Base-by-base conservation (phyloP, 2,329 filamentous ascomycete species). In the Nemania sp. region DNA sequence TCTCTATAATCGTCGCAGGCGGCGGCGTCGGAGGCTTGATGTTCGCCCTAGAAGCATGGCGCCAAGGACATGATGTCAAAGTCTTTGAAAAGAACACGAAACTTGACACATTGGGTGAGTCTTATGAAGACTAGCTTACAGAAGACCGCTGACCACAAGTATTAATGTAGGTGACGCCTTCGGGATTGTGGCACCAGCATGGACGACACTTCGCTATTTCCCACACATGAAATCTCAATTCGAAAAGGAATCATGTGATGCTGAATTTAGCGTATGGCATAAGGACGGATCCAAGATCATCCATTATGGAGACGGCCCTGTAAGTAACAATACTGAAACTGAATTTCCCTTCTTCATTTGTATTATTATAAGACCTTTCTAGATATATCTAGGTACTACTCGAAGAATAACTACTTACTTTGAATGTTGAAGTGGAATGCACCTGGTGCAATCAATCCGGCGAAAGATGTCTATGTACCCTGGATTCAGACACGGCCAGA, bases 1-100 rank as follows among this genome's bases (percentile, higher is more conserved):
- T 68, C 13, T 65, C 64, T 10, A 63, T 70, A 6, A 57, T 68
- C 13, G 41, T 71, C 20, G 64, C 54, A 10, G 70, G 71, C 1
- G 70, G 57, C 8, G 70, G 70, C 1, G 24, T 64, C 5, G 70
- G 52, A 3, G 71, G 71, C 5, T 13, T 72, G 27, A 32, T 64
- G 27, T 56, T 64, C 11, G 71, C 71, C 2, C 53, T 73, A 8
- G 68, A 73, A 47, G 70, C 68, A 45, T 70, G 70, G 66, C 65
- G 71, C 11, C 70, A 72, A n/a, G 71, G 71, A 1, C 70, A 72
- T 29, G 43, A 62, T 15, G 68, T 73, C 26, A 53, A 51, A 22
- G 47, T 73, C n/a, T 57, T 72, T 8, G 70, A 72, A 49, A 54
- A 57, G 55, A 47, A 22, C n/a, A n/a, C 45, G 18, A 29, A 24